Base-by-base conservation (phyloP, 768 basidiomycete genomes). In the Suillus sp. region DNA sequence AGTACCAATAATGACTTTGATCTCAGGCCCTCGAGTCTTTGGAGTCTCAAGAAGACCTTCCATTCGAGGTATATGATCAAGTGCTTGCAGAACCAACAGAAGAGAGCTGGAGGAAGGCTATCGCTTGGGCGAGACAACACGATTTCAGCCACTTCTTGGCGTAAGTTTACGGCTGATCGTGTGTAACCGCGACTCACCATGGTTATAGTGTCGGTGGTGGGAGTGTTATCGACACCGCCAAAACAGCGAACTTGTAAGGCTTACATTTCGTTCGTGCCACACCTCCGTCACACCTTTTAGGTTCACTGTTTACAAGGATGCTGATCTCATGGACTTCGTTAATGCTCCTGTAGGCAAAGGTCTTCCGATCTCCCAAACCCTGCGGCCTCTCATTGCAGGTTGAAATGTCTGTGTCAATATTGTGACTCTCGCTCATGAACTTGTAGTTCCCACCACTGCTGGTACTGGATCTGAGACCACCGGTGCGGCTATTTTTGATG, bases 381-480 rank as follows among this genome's bases (percentile, higher is more conserved):
- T 99, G 27, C 79, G 86, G 9, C 96, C 96, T 16, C 80, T 99
- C 54, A 96, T 96, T 64, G 94, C 94, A 50, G 81, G 95, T 76
- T 63, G 64, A 80, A 72, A 10, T 25, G 35, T 7, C 54, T n/a
- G 11, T 27, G 1, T 3, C 30, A 0, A 4, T 55, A 43, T 27
- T 51, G 34, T 22, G 25, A 9, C 3, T 3, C 60, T 58, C 38
- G 34, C 63, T 64, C 57, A 59, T 66, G 45, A 60, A 1, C 18
- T 32, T 53, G 16, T 54, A 84, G 86, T 90, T 13, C 89, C 88
- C 3, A 90, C 89, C 1, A 91, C 89, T 6, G 87, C 87, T 35
- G 96, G 96, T 57, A 96, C 95, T 16, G 95, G 95, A 20, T 93
- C 92, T 1, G 93, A 98, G 75, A 98, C 96, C 2, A 98, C 96